A percentile compares a stretch with the other conserved stretches of the same genome.
Conservation (phyloP, 345 rosid genomes). For the Schrenkiella parvula region DNA sequence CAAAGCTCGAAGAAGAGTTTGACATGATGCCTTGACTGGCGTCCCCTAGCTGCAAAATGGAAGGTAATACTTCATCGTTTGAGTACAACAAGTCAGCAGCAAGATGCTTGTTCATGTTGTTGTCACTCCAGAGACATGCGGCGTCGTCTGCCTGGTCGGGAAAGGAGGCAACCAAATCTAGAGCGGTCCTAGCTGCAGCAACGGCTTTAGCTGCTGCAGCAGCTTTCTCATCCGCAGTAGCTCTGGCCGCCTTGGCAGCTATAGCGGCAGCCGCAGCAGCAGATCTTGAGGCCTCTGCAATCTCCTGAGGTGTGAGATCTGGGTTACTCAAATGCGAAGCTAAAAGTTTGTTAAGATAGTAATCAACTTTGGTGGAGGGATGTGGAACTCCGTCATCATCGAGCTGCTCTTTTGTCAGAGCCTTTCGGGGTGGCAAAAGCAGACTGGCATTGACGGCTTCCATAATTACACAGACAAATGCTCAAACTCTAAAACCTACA, state of each 20-base stretch:
- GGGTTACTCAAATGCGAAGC: slow-evolving; percentile 39
- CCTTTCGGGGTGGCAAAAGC: neutral
- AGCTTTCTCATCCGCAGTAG: slow-evolving; percentile 78
- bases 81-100: slow-evolving; percentile 66
- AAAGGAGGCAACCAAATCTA: slow-evolving; percentile 68
- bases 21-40: slow-evolving; percentile 64
- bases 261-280: slow-evolving; percentile 51
- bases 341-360: slow-evolving; percentile 51
- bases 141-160: slow-evolving; percentile 36
- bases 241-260: slow-evolving; percentile 74
- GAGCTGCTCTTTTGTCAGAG: neutral
- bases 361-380: slow-evolving; percentile 39
- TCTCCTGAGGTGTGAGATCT: slow-evolving; percentile 60
- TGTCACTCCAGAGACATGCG: slow-evolving; percentile 45
- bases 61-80: slow-evolving; percentile 65
- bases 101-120: slow-evolving; percentile 59
- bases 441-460: slow-evolving; percentile 6
- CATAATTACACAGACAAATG: slow-evolving; percentile 7
- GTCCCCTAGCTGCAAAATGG: slow-evolving; percentile 52
- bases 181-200: slow-evolving; percentile 66
- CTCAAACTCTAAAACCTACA: neutral
- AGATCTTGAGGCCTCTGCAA: slow-evolving; percentile 58
- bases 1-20: slow-evolving; percentile 48
- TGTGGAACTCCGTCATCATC: neutral
- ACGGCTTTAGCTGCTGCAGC: slow-evolving; percentile 66